Percentiles rank a stretch among this genome's conserved stretches.
These are phyloP conservation scores for Tylopilus sp. DNA, from an alignment of 768 basidiomycete species.

Conservation along the genomic window DNA sequence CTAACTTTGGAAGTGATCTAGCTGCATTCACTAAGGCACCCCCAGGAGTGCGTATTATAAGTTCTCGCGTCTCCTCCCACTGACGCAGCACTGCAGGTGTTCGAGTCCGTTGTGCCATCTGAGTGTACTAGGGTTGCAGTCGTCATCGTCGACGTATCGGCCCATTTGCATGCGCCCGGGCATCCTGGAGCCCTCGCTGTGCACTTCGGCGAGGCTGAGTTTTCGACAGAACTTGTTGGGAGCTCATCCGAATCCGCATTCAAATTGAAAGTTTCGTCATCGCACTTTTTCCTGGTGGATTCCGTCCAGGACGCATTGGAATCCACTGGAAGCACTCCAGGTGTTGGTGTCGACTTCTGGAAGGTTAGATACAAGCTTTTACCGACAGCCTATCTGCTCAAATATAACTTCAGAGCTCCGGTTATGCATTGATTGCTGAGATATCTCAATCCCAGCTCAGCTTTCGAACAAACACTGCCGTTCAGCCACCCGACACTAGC, in stretches of 20 bases:
- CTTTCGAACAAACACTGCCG: slow-evolving; percentile 31
- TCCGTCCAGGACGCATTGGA: slow-evolving; percentile 38
- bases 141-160: slow-evolving; percentile 60
- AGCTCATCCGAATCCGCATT: slow-evolving; percentile 56
- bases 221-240: slow-evolving; percentile 71
- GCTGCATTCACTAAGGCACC: slow-evolving; percentile 72
- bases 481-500: slow-evolving; percentile 33
- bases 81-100: slow-evolving; percentile 49
- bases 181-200: slow-evolving; percentile 65
- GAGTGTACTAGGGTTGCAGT: slow-evolving; percentile 77
- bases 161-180: slow-evolving; percentile 54
- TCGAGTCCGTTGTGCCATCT: slow-evolving; percentile 89
- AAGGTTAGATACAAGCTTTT: slow-evolving; percentile 46
- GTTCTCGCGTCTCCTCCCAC: slow-evolving; percentile 1
- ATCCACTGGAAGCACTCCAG: slow-evolving; percentile 16
- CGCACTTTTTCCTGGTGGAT: slow-evolving; percentile 55
- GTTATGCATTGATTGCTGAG: slow-evolving; percentile 69
- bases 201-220: slow-evolving; percentile 61
- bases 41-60: slow-evolving; percentile 65
- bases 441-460: slow-evolving; percentile 46
- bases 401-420: slow-evolving; percentile 40
- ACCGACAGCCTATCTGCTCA: slow-evolving; percentile 2
- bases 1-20: slow-evolving; percentile 62
- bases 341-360: slow-evolving; percentile 53
- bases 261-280: slow-evolving; percentile 42